phyloP scores from a whole-genome alignment of 164 flowering plant species.

The Magnolia officinalis region DNA sequence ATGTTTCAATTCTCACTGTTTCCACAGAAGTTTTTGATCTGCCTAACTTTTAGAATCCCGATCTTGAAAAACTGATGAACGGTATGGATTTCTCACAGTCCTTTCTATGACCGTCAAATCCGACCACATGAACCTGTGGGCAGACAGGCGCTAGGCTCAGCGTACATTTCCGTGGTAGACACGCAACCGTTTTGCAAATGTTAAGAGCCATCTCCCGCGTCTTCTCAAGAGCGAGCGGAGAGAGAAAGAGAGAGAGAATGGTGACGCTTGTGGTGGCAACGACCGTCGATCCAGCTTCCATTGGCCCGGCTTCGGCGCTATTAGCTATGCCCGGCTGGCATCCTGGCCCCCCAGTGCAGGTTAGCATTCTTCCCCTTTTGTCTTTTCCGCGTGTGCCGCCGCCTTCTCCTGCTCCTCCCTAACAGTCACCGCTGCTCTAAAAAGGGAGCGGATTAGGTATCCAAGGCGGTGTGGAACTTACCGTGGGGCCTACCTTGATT shows the following conservation, averaged over 20 bases:
- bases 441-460: too few relatives aligned
- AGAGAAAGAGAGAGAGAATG: constrained; percentile 20
- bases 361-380: constrained; percentile 9
- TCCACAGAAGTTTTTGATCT: too few relatives aligned
- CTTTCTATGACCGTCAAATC: too few relatives aligned
- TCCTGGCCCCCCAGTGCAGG: constrained; percentile 63
- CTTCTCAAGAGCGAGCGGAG: not conserved
- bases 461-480: not conserved
- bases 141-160: not conserved
- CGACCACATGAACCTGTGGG: too few relatives aligned
- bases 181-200: not conserved
- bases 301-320: constrained; percentile 74
- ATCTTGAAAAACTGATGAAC: too few relatives aligned
- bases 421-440: too few relatives aligned
- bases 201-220: not conserved
- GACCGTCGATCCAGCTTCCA: constrained; percentile 76
- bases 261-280: constrained; percentile 79
- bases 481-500: too few relatives aligned
- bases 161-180: not conserved
- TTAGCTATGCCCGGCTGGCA: constrained; percentile 83
- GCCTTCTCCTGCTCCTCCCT: not conserved
- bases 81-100: too few relatives aligned
- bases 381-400: not conserved
- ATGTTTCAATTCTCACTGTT: too few relatives aligned
- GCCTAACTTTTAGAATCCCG: too few relatives aligned